Conservation (phyloP, 73 alveolate genomes). For the Paramecium primaurelia region DNA sequence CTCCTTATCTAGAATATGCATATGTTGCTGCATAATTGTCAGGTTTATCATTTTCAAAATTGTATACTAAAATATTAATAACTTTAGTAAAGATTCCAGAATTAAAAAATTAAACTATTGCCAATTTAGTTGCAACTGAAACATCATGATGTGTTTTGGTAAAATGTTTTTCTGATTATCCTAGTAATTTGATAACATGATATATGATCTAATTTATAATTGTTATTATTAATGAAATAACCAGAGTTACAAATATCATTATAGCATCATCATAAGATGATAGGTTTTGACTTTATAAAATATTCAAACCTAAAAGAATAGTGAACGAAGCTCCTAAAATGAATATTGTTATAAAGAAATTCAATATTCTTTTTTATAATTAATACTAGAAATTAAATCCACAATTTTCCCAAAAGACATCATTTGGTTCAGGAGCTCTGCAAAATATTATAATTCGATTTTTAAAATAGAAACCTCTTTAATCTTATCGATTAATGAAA, state of each 20-base stretch:
- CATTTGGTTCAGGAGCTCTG: conserved; percentile 38
- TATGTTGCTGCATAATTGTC: not conserved
- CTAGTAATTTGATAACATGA: not conserved
- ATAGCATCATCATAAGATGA: not conserved
- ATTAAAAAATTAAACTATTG: not conserved
- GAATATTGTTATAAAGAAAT: not conserved
- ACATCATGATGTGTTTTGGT: conserved; percentile 26
- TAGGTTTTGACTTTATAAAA: not conserved
- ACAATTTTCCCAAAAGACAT: conserved; percentile 44
- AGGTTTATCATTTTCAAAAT: not conserved
- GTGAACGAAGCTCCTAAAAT: not conserved
- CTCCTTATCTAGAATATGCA: conserved; percentile 27
- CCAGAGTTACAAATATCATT: not conserved
- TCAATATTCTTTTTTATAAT: not conserved
- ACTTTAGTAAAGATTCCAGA: conserved; percentile 1
- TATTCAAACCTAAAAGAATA: not conserved
- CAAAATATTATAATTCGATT: not conserved
- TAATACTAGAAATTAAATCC: not conserved
- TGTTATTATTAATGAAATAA: not conserved
- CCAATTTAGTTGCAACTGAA: not conserved
- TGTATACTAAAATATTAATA: not conserved
- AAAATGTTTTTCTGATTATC: not conserved
- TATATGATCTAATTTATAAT: not conserved
- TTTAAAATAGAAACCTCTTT: not conserved
- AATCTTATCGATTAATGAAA: not conserved